Conservation (phyloP, 2,329 filamentous ascomycete species). For the Xenosphaeropsis pyriputrescens region DNA sequence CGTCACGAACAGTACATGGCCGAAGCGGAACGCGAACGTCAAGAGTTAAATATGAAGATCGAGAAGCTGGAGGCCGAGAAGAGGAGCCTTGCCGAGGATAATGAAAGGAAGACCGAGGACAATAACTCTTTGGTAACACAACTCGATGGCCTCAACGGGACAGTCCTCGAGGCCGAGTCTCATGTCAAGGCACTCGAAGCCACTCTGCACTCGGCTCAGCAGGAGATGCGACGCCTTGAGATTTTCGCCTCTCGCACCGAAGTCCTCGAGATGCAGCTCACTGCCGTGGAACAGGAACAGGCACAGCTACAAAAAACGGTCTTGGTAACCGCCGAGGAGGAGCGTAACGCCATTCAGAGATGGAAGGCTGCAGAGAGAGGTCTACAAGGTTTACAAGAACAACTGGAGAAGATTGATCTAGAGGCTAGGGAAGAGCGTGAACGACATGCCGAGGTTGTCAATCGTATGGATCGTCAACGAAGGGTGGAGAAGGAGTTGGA, state of each 20-base stretch:
- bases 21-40: constrained; percentile 76
- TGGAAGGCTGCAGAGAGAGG: constrained; percentile 78
- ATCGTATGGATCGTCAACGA: constrained; percentile 71
- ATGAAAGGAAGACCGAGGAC: constrained; percentile 66
- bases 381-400: constrained; percentile 66
- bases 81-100: constrained; percentile 57
- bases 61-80: constrained; percentile 64
- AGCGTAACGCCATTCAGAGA: constrained; percentile 62
- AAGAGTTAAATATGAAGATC: constrained; percentile 57
- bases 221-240: constrained; percentile 62
- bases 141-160: constrained; percentile 69
- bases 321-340: constrained; percentile 54
- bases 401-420: constrained; percentile 76
- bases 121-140: constrained; percentile 72
- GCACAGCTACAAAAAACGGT: constrained; percentile 54
- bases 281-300: constrained; percentile 70
- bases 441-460: constrained; percentile 66
- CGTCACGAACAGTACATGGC: constrained; percentile 92
- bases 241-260: constrained; percentile 59
- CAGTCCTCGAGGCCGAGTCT: constrained; percentile 65
- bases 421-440: constrained; percentile 71
- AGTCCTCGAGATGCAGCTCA: constrained; percentile 67
- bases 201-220: constrained; percentile 62
- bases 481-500: constrained; percentile 71
- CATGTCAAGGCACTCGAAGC: constrained; percentile 66